These are phyloP conservation scores for Ricinus communis DNA, from an alignment of 345 rosid species.

Conservation along the genomic window DNA sequence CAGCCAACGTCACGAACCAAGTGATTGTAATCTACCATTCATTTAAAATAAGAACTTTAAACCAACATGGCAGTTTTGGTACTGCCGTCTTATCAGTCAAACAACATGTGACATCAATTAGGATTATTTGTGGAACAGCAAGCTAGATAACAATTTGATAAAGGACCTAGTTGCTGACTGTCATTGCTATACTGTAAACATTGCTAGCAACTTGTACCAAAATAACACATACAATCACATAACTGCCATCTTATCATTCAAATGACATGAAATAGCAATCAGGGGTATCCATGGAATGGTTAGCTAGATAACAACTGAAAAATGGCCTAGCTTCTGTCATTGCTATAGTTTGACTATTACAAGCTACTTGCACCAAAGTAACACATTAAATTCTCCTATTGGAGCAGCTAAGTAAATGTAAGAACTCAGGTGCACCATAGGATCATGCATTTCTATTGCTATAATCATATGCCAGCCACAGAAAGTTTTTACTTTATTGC, in stretches of 20 bases:
- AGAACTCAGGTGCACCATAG: neutral
- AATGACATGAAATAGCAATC: neutral
- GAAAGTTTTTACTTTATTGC: neutral
- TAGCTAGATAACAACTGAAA: neutral
- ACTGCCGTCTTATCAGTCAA: neutral
- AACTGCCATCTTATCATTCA: neutral
- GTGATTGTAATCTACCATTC: conserved; percentile 4
- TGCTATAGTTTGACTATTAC: neutral
- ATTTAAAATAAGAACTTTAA: neutral
- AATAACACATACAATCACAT: neutral
- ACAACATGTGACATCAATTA: neutral
- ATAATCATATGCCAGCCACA: neutral
- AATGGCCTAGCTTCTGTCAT: neutral
- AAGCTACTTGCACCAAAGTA: neutral
- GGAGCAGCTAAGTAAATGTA: neutral
- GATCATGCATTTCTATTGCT: neutral
- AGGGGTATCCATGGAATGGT: neutral
- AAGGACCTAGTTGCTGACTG: neutral
- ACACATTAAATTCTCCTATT: neutral
- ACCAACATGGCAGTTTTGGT: neutral
- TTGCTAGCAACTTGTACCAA: neutral
- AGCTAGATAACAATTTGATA: neutral
- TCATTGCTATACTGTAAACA: neutral
- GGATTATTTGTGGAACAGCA: neutral
- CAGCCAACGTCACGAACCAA: conserved; percentile 8